Conservation (phyloP, 1,284 basidiomycete genomes). For the Apiotrichum veenhuisii region DNA sequence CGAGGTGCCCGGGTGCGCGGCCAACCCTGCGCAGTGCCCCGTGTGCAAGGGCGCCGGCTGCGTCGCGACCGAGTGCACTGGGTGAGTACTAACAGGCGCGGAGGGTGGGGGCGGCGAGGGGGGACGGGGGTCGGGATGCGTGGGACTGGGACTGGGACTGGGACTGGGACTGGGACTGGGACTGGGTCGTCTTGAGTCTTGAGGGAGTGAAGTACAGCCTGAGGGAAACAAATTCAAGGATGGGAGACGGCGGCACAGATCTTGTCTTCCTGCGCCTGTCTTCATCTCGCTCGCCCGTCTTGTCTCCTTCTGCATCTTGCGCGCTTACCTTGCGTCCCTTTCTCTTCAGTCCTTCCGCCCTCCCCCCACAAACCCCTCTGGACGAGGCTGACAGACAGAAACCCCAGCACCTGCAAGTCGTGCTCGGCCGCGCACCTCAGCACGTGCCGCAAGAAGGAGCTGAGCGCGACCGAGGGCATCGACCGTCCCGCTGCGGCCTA, state of each 20-base stretch:
- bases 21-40: conserved; percentile 34
- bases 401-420: conserved; percentile 40
- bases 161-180: neutral
- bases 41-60: conserved; percentile 43
- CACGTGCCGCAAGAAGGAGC: conserved; percentile 37
- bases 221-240: no score
- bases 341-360: no score
- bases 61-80: conserved; percentile 43
- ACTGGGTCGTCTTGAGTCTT: neutral
- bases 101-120: neutral
- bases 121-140: no score
- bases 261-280: no score
- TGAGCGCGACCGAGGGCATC: conserved; percentile 39
- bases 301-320: no score
- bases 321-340: no score
- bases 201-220: neutral
- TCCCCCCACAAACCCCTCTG: no score
- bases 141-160: no score
- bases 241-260: no score
- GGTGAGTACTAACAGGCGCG: conserved; percentile 27
- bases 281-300: no score
- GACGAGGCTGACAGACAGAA: conserved; percentile 22
- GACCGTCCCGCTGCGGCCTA: conserved; percentile 26
- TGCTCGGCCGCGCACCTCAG: conserved; percentile 37
- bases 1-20: conserved; percentile 39